A percentile compares a stretch with the other conserved stretches of the same genome.
phyloP scores from a whole-genome alignment of 768 basidiomycete genomes.

The Cystoderma amianthinum region DNA sequence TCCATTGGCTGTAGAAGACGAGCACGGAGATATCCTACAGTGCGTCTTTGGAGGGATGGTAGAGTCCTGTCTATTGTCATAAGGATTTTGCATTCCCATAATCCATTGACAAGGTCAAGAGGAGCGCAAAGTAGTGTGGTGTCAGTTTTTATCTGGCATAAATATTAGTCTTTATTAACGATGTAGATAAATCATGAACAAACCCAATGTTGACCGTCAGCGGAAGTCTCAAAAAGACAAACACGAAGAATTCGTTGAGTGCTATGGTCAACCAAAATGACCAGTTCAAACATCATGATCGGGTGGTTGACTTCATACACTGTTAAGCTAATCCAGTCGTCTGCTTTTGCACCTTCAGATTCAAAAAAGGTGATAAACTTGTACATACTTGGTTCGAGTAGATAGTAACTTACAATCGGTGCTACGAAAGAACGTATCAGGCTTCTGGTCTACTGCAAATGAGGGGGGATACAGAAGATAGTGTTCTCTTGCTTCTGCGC shows the following conservation, averaged over 20 bases:
- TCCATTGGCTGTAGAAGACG: too few species aligned
- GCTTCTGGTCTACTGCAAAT: conserved; percentile 48
- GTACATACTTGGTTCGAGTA: neutral
- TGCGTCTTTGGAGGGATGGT: too few species aligned
- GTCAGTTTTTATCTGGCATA: too few species aligned
- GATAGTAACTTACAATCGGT: conserved; percentile 32
- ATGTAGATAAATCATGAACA: neutral
- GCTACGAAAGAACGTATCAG: conserved; percentile 44
- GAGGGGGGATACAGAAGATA: conserved; percentile 42
- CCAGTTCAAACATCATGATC: conserved; percentile 11
- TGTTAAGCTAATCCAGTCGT: conserved; percentile 22
- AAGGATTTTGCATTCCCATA: too few species aligned
- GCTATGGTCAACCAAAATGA: conserved; percentile 16
- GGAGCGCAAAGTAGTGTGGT: too few species aligned
- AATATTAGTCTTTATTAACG: too few species aligned
- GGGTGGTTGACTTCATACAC: conserved; percentile 5
- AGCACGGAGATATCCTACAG: too few species aligned
- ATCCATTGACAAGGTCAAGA: too few species aligned
- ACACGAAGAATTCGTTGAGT: conserved; percentile 12
- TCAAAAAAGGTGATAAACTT: neutral
- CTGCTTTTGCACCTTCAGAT: conserved; percentile 16
- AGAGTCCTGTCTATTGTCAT: too few species aligned
- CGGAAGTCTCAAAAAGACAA: conserved; percentile 9
- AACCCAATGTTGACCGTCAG: conserved; percentile 10
- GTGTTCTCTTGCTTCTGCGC: conserved; percentile 19